phyloP scores from a whole-genome alignment of 768 basidiomycete genomes.

The Calocybe indica region DNA sequence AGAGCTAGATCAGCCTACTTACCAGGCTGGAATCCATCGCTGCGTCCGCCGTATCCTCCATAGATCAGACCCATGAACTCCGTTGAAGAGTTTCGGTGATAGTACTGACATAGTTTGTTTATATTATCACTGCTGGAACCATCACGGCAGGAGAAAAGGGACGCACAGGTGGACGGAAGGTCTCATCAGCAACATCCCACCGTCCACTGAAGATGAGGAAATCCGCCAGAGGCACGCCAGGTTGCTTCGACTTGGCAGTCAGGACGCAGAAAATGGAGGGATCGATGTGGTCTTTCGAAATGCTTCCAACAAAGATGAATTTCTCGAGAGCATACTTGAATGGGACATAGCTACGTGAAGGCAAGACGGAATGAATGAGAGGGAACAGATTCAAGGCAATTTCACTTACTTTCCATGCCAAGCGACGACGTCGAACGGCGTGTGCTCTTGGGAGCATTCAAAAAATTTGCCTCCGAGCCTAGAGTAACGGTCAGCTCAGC shows the following conservation, averaged over 20 bases:
- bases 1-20: neutral
- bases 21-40: constrained; percentile 40
- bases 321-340: constrained; percentile 65
- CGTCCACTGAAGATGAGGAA: constrained; percentile 60
- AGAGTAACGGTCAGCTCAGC: neutral
- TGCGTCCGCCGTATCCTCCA: constrained; percentile 46
- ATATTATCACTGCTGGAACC: neutral
- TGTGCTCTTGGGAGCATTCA: constrained; percentile 51
- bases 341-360: constrained; percentile 46
- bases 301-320: constrained; percentile 57
- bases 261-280: constrained; percentile 66
- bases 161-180: constrained; percentile 56
- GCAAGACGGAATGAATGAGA: neutral
- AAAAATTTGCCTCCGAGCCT: constrained; percentile 53
- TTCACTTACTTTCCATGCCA: constrained; percentile 59
- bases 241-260: constrained; percentile 57
- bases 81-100: constrained; percentile 55
- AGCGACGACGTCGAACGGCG: constrained; percentile 69
- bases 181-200: constrained; percentile 56
- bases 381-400: too few species aligned
- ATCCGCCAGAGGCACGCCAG: constrained; percentile 53
- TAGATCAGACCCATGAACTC: constrained; percentile 65
- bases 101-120: constrained; percentile 40
- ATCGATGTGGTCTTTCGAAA: constrained; percentile 65
- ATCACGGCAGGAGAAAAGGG: neutral